Conservation (phyloP, 257 asterid species). For the Gardenia jasminoides region DNA sequence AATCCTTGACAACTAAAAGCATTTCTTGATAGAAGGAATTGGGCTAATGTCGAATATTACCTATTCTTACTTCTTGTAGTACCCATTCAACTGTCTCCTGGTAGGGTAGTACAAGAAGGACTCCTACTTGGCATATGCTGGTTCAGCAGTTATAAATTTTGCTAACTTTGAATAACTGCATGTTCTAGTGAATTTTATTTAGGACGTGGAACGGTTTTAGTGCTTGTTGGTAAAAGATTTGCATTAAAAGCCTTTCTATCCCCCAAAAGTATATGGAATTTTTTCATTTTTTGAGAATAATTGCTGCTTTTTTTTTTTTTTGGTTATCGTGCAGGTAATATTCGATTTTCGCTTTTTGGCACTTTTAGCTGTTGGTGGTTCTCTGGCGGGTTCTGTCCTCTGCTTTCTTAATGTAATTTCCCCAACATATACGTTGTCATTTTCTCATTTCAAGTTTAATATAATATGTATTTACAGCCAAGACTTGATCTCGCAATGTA, state of each 20-base stretch:
- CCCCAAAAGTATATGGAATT: not conserved
- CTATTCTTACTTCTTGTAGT: no score
- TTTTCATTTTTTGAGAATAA: not conserved
- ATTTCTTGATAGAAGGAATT: no score
- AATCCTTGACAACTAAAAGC: no score
- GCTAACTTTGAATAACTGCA: constrained; percentile 1
- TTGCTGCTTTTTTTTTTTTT: constrained; percentile 10
- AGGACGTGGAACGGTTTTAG: not conserved
- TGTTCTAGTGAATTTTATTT: not conserved
- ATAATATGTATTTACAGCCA: not conserved
- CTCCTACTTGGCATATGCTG: no score
- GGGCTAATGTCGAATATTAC: no score
- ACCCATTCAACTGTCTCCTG: no score
- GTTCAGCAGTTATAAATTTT: no score
- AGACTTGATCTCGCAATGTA: not conserved
- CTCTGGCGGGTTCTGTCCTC: constrained; percentile 84
- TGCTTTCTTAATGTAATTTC: constrained; percentile 84
- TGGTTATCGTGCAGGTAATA: constrained; percentile 48
- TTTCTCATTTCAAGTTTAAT: not conserved
- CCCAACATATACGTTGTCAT: constrained; percentile 8
- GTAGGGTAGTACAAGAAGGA: no score
- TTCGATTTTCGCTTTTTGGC: constrained; percentile 88
- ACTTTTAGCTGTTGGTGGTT: constrained; percentile 80
- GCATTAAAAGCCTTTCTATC: no score
- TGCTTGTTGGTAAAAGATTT: not conserved